These are phyloP conservation scores for Nephelium lappaceum DNA, from an alignment of 345 rosid genomes.

Conservation along the genomic window DNA sequence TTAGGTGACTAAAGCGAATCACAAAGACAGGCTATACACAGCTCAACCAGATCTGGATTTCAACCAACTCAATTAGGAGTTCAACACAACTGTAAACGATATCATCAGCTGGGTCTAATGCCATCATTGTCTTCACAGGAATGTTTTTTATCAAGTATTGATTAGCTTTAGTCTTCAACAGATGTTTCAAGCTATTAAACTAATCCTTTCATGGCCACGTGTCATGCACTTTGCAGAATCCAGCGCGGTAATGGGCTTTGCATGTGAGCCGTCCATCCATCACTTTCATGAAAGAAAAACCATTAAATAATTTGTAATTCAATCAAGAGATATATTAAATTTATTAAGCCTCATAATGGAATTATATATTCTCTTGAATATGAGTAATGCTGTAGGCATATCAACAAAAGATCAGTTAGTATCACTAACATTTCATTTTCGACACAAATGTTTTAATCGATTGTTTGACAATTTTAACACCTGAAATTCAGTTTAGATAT, in stretches of 20 bases:
- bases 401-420: too few species aligned
- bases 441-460: too few species aligned
- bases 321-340: neutral
- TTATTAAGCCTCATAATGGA: too few species aligned
- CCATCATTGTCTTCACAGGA: neutral
- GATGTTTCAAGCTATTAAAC: neutral
- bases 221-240: neutral
- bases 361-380: too few species aligned
- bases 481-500: too few species aligned
- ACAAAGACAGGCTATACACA: slow-evolving; percentile 4
- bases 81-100: neutral
- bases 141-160: neutral
- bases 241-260: neutral
- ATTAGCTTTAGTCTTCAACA: too few species aligned
- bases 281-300: neutral
- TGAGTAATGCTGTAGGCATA: too few species aligned
- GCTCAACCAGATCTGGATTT: neutral
- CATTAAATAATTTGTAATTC: neutral
- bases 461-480: too few species aligned
- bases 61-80: neutral
- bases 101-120: neutral
- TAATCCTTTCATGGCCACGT: neutral
- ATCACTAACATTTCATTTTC: too few species aligned
- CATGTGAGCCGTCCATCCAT: neutral
- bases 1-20: neutral